phyloP scores from a whole-genome alignment of 2,329 filamentous ascomycete genomes.

The Aureobasidium sp. region DNA sequence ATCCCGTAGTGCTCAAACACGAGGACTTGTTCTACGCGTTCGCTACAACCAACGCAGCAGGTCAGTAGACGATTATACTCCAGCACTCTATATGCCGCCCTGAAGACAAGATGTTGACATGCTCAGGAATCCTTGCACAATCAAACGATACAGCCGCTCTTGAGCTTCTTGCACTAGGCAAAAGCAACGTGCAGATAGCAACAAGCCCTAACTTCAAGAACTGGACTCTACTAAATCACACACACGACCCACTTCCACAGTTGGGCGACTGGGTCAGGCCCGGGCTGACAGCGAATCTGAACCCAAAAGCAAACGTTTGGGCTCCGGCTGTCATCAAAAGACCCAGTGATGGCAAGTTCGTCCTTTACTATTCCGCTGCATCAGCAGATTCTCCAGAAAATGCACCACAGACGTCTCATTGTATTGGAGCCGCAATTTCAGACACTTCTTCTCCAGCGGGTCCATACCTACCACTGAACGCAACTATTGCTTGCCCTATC shows the following conservation, averaged over 20 bases:
- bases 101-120: neutral
- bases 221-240: slow-evolving; percentile 25
- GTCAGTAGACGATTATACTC: neutral
- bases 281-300: slow-evolving; percentile 15
- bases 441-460: slow-evolving; percentile 21
- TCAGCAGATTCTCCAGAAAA: slow-evolving; percentile 8
- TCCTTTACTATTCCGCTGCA: slow-evolving; percentile 31
- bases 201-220: slow-evolving; percentile 30
- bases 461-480: slow-evolving; percentile 23
- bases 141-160: slow-evolving; percentile 15
- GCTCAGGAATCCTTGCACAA: slow-evolving; percentile 21
- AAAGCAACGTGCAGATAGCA: slow-evolving; percentile 33
- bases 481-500: slow-evolving; percentile 24
- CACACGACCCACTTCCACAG: slow-evolving; percentile 27
- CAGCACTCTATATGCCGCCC: neutral
- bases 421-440: slow-evolving; percentile 29
- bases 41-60: slow-evolving; percentile 31
- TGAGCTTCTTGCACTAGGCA: slow-evolving; percentile 22
- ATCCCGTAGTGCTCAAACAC: slow-evolving; percentile 29
- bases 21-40: slow-evolving; percentile 33
- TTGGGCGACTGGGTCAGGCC: slow-evolving; percentile 22
- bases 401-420: slow-evolving; percentile 20
- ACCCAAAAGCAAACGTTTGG: slow-evolving; percentile 25
- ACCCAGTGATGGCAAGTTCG: slow-evolving; percentile 23
- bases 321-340: slow-evolving; percentile 27